phyloP scores from a whole-genome alignment of 2,329 filamentous ascomycete species.

The Cladosporium colombiae region DNA sequence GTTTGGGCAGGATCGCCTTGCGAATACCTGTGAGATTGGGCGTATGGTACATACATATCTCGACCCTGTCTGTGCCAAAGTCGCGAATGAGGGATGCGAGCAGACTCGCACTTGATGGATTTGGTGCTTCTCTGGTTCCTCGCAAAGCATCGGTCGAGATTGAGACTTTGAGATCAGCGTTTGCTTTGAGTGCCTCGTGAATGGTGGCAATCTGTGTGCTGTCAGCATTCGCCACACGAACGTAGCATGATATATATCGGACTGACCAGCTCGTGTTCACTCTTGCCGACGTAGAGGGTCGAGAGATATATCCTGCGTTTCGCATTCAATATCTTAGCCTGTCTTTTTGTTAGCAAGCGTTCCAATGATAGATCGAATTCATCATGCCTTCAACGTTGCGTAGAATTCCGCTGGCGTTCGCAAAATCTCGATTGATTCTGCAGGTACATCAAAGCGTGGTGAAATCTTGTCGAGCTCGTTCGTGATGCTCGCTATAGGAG shows the following conservation, averaged over 20 bases:
- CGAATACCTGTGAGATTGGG: conserved; percentile 86
- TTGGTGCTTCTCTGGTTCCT: conserved; percentile 85
- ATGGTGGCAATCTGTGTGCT: conserved; percentile 68
- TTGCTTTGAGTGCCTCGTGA: conserved; percentile 70
- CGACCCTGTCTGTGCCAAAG: conserved; percentile 80
- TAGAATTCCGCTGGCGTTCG: conserved; percentile 87
- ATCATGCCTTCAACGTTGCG: conserved; percentile 75
- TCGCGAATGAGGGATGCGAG: conserved; percentile 80
- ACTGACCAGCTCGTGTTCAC: conserved; percentile 77
- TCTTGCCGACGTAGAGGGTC: conserved; percentile 95
- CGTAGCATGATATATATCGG: fast-evolving
- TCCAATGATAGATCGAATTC: neutral
- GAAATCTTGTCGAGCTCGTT: conserved; percentile 83
- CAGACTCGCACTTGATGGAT: conserved; percentile 83
- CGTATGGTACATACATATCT: conserved; percentile 97
- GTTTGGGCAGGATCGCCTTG: conserved; percentile 79
- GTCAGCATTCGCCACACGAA: neutral
- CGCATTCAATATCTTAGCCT: conserved; percentile 80
- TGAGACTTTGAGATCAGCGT: conserved; percentile 76
- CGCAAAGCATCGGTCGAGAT: conserved; percentile 89
- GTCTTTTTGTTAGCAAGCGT: conserved; percentile 7
- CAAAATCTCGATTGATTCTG: conserved; percentile 77
- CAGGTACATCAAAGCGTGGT: conserved; percentile 83
- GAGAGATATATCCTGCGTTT: conserved; percentile 82
- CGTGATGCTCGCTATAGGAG: conserved; percentile 61